Conservation (phyloP, 768 basidiomycete genomes). For the Sistotremastrum suecicum region DNA sequence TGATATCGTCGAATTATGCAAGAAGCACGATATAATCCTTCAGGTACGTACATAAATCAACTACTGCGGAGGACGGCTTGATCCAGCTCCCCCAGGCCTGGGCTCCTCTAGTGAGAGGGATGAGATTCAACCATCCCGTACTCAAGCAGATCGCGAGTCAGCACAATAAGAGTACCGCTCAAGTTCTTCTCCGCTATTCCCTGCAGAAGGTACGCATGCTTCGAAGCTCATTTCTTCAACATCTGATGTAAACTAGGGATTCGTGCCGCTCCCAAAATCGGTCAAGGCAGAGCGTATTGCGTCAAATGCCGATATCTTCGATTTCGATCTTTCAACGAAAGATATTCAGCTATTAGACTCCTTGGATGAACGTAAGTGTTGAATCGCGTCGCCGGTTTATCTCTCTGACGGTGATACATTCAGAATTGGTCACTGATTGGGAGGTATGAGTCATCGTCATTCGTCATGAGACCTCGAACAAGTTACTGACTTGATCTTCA, state of each 20-base stretch:
- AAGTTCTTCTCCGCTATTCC: slow-evolving; percentile 56
- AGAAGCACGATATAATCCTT: slow-evolving; percentile 40
- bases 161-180: slow-evolving; percentile 41
- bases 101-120: slow-evolving; percentile 55
- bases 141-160: slow-evolving; percentile 34
- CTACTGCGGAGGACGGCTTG: slow-evolving; percentile 2
- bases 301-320: slow-evolving; percentile 46
- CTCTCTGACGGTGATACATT: no score
- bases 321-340: slow-evolving; percentile 38
- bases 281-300: slow-evolving; percentile 36
- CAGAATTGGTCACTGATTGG: no score
- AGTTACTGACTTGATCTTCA: no score
- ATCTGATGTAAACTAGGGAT: slow-evolving; percentile 23
- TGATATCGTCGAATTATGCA: slow-evolving; percentile 47
- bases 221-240: not conserved
- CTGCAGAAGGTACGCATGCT: slow-evolving; percentile 48
- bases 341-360: slow-evolving; percentile 38
- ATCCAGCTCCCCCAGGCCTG: slow-evolving; percentile 36
- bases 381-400: not conserved
- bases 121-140: slow-evolving; percentile 45
- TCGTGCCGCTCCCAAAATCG: slow-evolving; percentile 54
- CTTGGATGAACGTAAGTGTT: slow-evolving; percentile 35
- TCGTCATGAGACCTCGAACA: no score
- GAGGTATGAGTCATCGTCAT: no score
- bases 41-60: slow-evolving; percentile 29